A percentile compares a stretch with the other conserved stretches of the same genome.
phyloP scores from a whole-genome alignment of 2,329 filamentous ascomycete species.

The Colletotrichum sojae region DNA sequence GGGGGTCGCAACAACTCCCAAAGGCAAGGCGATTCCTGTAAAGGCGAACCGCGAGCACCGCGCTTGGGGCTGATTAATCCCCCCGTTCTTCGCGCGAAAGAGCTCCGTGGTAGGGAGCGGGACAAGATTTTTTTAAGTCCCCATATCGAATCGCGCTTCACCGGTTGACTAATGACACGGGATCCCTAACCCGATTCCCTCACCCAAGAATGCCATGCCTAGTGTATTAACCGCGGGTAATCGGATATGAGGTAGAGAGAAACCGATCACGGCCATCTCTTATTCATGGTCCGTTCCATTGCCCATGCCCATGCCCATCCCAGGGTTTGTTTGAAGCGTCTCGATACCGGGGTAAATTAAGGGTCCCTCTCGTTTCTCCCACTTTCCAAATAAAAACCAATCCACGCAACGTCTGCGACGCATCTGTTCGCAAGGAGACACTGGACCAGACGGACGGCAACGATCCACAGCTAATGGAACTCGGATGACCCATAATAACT shows the following conservation, averaged over 20 bases:
- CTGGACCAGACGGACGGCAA: conserved; percentile 2
- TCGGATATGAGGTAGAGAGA: not conserved
- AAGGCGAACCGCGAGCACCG: conserved; percentile 18
- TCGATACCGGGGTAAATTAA: conserved; percentile 3
- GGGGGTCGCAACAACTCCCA: not conserved
- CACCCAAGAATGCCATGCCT: not conserved
- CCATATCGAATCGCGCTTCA: too few relatives aligned
- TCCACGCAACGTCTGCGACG: not conserved
- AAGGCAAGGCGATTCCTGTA: not conserved
- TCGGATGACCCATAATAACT: conserved; percentile 33
- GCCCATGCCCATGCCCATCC: too few relatives aligned
- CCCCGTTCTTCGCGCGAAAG: not conserved
- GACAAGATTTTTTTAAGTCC: too few relatives aligned
- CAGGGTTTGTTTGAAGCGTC: not conserved
- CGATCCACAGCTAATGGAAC: conserved; percentile 33
- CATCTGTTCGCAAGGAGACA: conserved; percentile 16
- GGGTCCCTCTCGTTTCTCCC: conserved; percentile 3
- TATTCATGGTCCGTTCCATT: too few relatives aligned
- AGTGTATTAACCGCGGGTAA: not conserved
- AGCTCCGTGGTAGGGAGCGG: not conserved
- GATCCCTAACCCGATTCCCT: not conserved
- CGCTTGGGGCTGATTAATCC: conserved; percentile 35
- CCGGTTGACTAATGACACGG: conserved; percentile 25
- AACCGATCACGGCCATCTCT: too few relatives aligned
- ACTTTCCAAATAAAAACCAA: conserved; percentile 15